A percentile compares a stretch with the other conserved stretches of the same genome.
Conservation (phyloP, 1,284 basidiomycete genomes). For the Tilletia horrida region DNA sequence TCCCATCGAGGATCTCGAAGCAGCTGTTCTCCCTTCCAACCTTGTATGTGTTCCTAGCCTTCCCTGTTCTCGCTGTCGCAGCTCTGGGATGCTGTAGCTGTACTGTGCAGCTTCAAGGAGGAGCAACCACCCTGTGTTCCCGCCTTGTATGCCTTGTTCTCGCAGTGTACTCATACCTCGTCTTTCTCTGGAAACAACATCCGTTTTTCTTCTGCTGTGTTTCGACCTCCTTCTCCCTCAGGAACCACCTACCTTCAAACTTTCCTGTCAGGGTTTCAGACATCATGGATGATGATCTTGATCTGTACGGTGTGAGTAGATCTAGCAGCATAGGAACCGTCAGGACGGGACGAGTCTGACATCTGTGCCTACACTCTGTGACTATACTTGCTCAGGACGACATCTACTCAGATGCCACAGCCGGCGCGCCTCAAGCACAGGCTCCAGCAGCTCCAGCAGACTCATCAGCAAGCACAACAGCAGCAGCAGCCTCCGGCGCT, state of each 20-base stretch:
- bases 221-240: not conserved
- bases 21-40: no score
- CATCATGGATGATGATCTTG: slow-evolving; percentile 35
- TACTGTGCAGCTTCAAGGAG: no score
- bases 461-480: slow-evolving; percentile 14
- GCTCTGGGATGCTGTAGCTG: no score
- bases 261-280: not conserved
- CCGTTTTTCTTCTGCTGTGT: no score
- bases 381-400: slow-evolving; percentile 35
- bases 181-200: no score
- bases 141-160: no score
- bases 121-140: no score
- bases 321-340: no score
- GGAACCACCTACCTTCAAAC: not conserved
- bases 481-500: not conserved
- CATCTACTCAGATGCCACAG: slow-evolving; percentile 37
- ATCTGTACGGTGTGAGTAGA: slow-evolving; percentile 44
- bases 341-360: slow-evolving; percentile 1
- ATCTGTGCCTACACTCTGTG: not conserved
- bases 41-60: no score
- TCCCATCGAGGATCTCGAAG: no score
- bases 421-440: slow-evolving; percentile 20
- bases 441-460: slow-evolving; percentile 21
- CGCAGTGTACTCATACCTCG: no score
- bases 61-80: no score